Base-by-base conservation (phyloP, 805 yeast species). In the Zygosaccharomyces kombuchaensis region DNA sequence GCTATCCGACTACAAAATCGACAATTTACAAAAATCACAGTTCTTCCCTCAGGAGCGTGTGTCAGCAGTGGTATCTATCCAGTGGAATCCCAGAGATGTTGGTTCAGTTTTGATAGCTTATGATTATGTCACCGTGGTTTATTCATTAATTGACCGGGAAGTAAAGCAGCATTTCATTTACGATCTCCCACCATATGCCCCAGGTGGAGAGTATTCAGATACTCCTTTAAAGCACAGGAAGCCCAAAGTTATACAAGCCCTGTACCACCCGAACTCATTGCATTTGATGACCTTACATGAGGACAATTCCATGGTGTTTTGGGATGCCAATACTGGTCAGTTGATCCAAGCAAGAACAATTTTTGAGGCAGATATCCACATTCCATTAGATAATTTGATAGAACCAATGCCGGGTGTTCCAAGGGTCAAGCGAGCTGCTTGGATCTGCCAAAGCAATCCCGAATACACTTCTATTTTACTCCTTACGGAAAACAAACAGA, bases 221-320 rank as follows among this genome's bases (percentile, higher is more conserved):
- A 30, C 51, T 4, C 50, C 63, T 3, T 54, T 57, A 16, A 56
- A 63, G 1, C 34, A 57, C 0, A 60, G 82, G 41, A 56, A 48
- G n/a, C 81, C 82, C 2, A 62, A 58, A 17, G 55, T 73, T 0
- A 47, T 68, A 1, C 68, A 81, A 40, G 82, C 96, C 0, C 70
- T 78, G 27, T 93, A 87, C 78, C 97, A 91, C 64, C 99, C 99
- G 2, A 88, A 88, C 59, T 96, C 98, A 0, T 74, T 89, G 36
- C 95, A 90, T 60, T 68, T 87, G 2, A 74, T 86, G 16, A 82
- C 96, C 0, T 75, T 80, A 2, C 95, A 91, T 63, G 81, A 71
- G 17, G 96, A 90, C 58, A 91, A 91, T 44, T 77, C 95, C 0
- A 58, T 93, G 30, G 96, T 80, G 1, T 93, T 93, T 59, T 93